Evolutionary conservation across 768 basidiomycete genomes (phyloP).

Genomic region (Trametes cinnabarina): DNA sequence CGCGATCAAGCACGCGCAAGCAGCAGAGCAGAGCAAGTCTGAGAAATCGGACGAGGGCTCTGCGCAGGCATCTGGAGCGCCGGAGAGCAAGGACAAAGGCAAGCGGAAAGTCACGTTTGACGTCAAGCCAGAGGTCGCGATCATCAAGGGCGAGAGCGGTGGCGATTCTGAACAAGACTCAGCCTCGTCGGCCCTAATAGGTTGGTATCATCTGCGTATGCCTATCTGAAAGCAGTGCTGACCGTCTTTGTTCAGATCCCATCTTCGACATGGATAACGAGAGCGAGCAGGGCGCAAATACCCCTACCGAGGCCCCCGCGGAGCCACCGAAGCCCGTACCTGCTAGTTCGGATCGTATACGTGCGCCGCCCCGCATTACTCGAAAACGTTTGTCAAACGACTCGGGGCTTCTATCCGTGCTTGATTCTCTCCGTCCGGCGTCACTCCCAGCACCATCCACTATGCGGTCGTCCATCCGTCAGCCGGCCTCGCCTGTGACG

Average conservation of each 20-base stretch:
- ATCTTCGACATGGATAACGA: conserved; percentile 72
- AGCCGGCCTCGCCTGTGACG: conserved; percentile 11
- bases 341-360: conserved; percentile 22
- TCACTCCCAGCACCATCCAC: conserved; percentile 71
- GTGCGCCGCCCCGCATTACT: conserved; percentile 23
- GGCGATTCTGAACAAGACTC: conserved; percentile 28
- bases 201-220: conserved; percentile 32
- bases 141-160: conserved; percentile 42
- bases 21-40: conserved; percentile 6
- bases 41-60: background rate
- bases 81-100: conserved; percentile 36
- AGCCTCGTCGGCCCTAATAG: conserved; percentile 34
- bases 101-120: conserved; percentile 76
- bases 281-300: conserved; percentile 32
- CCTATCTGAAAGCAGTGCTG: background rate
- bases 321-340: conserved; percentile 5
- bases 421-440: conserved; percentile 59
- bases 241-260: conserved; percentile 44
- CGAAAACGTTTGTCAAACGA: conserved; percentile 28
- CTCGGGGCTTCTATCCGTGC: conserved; percentile 51
- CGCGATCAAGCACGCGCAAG: conserved; percentile 25
- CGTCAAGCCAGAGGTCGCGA: conserved; percentile 53
- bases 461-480: conserved; percentile 35
- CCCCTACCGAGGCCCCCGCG: conserved; percentile 26
- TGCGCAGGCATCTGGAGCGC: background rate